phyloP scores from a whole-genome alignment of 768 basidiomycete species.

The Suillus discolor region DNA sequence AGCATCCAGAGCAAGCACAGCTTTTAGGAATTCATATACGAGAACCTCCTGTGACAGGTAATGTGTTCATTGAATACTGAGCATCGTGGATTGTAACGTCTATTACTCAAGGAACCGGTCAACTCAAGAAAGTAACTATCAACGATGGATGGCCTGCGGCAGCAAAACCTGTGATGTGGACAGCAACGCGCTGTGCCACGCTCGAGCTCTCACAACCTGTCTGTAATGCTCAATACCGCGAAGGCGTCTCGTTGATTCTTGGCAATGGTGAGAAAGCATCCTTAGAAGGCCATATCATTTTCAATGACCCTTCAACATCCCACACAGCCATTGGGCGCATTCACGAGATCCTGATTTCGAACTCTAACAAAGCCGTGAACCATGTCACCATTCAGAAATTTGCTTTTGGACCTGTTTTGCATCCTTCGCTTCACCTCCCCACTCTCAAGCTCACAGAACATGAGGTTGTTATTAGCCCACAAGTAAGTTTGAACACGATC shows the following conservation, averaged over 20 bases:
- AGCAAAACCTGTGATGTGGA: background rate
- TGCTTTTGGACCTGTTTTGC: slow-evolving; percentile 1
- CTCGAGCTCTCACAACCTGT: background rate
- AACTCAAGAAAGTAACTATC: background rate
- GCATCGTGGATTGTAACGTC: background rate
- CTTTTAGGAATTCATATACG: background rate
- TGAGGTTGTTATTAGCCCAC: slow-evolving; percentile 1
- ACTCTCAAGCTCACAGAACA: slow-evolving; percentile 1
- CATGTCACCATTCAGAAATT: slow-evolving; percentile 2
- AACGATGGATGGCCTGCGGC: background rate
- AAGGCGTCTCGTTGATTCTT: background rate
- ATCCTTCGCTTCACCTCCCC: slow-evolving; percentile 1
- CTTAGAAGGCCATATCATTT: background rate
- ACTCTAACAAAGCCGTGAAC: background rate
- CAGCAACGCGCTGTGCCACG: background rate
- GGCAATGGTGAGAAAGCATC: background rate
- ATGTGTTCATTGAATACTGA: background rate
- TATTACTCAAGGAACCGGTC: background rate
- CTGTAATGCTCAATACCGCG: background rate
- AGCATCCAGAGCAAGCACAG: slow-evolving; percentile 9
- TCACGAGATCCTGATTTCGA: background rate
- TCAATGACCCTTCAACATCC: background rate
- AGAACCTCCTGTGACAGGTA: background rate
- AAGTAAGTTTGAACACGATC: slow-evolving; percentile 3
- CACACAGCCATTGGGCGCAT: background rate